A percentile compares a stretch with the other conserved stretches of the same genome.
phyloP scores from a whole-genome alignment of 768 basidiomycete species.

The Tulasnella sp. region DNA sequence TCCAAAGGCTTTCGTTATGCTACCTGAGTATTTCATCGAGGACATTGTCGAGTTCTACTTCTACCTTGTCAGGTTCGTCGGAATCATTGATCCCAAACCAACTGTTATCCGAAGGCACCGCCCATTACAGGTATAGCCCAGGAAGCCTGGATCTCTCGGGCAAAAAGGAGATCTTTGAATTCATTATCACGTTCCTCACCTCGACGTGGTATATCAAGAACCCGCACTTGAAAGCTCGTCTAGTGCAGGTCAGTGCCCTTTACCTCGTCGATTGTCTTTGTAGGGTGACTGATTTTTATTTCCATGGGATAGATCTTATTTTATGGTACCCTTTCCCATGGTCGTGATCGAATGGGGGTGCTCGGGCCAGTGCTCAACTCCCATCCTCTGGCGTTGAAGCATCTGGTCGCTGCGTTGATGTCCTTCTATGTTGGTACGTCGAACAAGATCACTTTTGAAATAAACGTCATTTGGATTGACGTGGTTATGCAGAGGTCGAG shows the following conservation, averaged over 20 bases:
- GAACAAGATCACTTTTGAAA: too few relatives aligned
- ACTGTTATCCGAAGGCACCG: neutral
- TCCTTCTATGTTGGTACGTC: constrained; percentile 87
- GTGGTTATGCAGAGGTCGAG: constrained; percentile 71
- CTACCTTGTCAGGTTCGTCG: constrained; percentile 71
- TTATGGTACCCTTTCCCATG: constrained; percentile 60
- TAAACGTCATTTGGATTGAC: constrained; percentile 20
- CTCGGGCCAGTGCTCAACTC: constrained; percentile 79
- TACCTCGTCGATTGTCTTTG: neutral
- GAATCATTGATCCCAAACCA: neutral
- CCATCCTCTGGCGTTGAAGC: constrained; percentile 77
- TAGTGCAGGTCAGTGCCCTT: constrained; percentile 68
- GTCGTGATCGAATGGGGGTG: constrained; percentile 65
- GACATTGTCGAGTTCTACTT: constrained; percentile 87
- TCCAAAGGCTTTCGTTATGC: constrained; percentile 75
- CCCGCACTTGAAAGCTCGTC: constrained; percentile 93
- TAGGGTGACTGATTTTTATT: neutral
- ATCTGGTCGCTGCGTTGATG: constrained; percentile 87
- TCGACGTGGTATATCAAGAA: constrained; percentile 99
- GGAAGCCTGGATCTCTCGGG: constrained; percentile 80
- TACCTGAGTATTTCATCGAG: constrained; percentile 93
- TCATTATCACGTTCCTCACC: constrained; percentile 84
- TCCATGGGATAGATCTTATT: constrained; percentile 61
- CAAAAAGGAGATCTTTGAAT: constrained; percentile 80
- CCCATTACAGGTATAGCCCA: constrained; percentile 54